Base-by-base conservation (phyloP, 768 basidiomycete species). In the Phanerodontia chrysosporium region DNA sequence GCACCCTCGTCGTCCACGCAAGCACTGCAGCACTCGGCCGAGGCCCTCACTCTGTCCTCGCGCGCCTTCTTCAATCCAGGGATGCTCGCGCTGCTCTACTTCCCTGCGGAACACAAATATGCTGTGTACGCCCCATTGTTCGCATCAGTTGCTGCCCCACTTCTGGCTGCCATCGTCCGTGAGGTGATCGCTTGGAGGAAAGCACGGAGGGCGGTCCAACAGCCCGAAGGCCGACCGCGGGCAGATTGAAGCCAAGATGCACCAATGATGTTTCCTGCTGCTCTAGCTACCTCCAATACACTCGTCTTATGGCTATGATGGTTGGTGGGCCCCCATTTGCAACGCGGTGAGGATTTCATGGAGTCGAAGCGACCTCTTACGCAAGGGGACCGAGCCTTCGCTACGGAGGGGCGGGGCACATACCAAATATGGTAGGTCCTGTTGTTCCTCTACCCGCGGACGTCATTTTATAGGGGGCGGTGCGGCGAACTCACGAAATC, bases 91-190 rank as follows among this genome's bases (percentile, higher is more conserved):
- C 74, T 98, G 69, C 79, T 99, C 22, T 99, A 99, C 73, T 98
- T 98, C 74, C 97, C 97, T 22, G 87, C 93, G 21, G 97, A 98
- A 69, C 97, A 98, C 76, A 98, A 91, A 69, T 95, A 94, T 70
- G 95, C 95, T 1, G 93, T 99, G 9, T 98, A 98, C 71, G 88
- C 92, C 0, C 96, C 97, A 0, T 73, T 99, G 32, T 98, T 99
- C 70, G 96, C 92, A 1, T 95, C 93, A 49, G 82, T 94, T 7
- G 79, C 90, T 2, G 87, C 95, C 28, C 95, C 95, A 5, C 71
- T 98, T 55, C 59, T 94, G 10, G 85, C 90, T 2, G 85, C 90
- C 1, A 77, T 88, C 12, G 62, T 92, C 24, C 81, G 85, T 68
- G 95, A 96, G 71, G 53, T 90, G n/a, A 67, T 77, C 42, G 82